Evolutionary conservation across 2,329 filamentous ascomycete species (phyloP).

Genomic region (Orbilia blumenaviensis): DNA sequence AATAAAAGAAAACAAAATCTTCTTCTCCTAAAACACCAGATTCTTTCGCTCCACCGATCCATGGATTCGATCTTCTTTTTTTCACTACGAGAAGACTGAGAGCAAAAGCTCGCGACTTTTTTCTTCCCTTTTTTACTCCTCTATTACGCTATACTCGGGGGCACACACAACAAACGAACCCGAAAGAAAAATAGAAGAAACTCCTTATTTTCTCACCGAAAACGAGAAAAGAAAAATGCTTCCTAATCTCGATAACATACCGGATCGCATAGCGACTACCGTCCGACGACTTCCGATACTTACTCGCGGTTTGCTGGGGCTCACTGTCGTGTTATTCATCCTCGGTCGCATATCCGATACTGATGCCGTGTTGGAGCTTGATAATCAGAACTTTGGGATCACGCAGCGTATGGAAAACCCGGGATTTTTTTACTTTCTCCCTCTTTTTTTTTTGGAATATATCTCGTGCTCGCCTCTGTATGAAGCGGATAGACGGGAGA

Average conservation of each 20-base stretch:
- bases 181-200: too few species aligned
- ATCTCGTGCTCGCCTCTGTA: too few species aligned
- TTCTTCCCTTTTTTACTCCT: not conserved
- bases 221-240: slow-evolving; percentile 18
- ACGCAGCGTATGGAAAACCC: slow-evolving; percentile 20
- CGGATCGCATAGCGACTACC: slow-evolving; percentile 39
- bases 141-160: not conserved
- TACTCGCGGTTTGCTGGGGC: slow-evolving; percentile 26
- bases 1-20: too few species aligned
- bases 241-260: slow-evolving; percentile 27
- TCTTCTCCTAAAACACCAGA: not conserved
- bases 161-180: too few species aligned
- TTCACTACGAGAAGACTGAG: not conserved
- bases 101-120: slow-evolving; percentile 8
- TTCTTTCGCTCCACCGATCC: not conserved
- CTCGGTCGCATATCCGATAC: slow-evolving; percentile 33
- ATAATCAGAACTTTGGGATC: slow-evolving; percentile 29
- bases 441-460: too few species aligned
- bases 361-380: slow-evolving; percentile 32
- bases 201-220: too few species aligned
- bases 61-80: not conserved
- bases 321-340: slow-evolving; percentile 26
- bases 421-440: not conserved
- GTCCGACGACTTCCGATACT: slow-evolving; percentile 48
- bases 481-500: too few species aligned